Evolutionary conservation across 2,329 filamentous ascomycete genomes (phyloP), one percentile per base, ranked within the genome.

Genomic region (Alternaria brassicae): DNA sequence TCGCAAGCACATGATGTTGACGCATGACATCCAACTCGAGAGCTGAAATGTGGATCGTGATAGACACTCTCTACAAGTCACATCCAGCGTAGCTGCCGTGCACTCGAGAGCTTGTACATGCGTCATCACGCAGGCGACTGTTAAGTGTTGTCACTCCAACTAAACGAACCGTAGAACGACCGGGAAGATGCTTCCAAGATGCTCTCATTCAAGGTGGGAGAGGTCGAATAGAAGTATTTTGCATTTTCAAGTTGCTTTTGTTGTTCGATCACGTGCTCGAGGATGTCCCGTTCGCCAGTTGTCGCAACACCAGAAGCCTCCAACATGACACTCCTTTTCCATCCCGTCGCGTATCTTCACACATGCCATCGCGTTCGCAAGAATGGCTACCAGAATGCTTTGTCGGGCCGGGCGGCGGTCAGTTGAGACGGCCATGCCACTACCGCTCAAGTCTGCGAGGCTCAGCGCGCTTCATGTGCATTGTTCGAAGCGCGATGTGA

Each of bases 381-480:
- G 55, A 45, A 60, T 56, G 58, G 47, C 48, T 41, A 13, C 49
- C 21, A 63, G 57, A 65, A 63, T 62, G 49, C 53, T 32, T 60
- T 54, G 37, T 50, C 66, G 58, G 59, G 48, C 59, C 47, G 53
- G 52, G 58, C 53, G 54, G 30, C 37, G 50, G 55, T 68, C 56
- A 64, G 63, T 67, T 74, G 74, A 77, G 71, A 77, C 74, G 60
- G 37, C 67, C 60, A 71, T 68, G 63, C 64, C 65, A 60, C 64
- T 59, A 60, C 57, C 47, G 63, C 52, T 48, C 34, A 61, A 56
- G 54, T 59, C 56, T 72, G 66, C 74, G 73, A 76, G 66, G 73
- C 74, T 67, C 69, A 57, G 64, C 47, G 69, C 72, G 75, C 75
- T 72, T 78, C 75, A 78, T 67, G 60, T 77, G 70, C 72, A 72